Evolutionary conservation across 2,329 filamentous ascomycete genomes (phyloP).

Genomic region (Neurospora crassa): DNA sequence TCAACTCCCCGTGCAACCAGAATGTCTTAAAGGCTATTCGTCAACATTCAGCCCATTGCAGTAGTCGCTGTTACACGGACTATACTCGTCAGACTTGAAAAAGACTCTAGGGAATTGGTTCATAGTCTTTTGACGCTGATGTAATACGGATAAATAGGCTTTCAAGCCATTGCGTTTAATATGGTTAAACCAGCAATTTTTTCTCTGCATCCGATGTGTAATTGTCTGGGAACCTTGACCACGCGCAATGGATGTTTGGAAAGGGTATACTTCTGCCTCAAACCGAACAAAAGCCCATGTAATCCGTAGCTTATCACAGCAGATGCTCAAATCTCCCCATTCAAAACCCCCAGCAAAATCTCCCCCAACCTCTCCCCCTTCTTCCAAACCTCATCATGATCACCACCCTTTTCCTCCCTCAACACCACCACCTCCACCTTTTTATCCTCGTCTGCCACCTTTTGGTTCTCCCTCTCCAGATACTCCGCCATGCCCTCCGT

Average conservation of each 20-base stretch:
- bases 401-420: slow-evolving; percentile 40
- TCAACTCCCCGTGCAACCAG: not conserved
- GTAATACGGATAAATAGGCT: not conserved
- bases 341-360: slow-evolving; percentile 28
- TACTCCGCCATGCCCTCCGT: slow-evolving; percentile 32
- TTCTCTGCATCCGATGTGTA: not conserved
- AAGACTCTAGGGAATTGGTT: not conserved
- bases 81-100: not conserved
- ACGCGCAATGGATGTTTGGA: not conserved
- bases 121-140: not conserved
- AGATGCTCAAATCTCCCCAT: slow-evolving; percentile 5
- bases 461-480: slow-evolving; percentile 39
- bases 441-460: slow-evolving; percentile 20
- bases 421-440: slow-evolving; percentile 23
- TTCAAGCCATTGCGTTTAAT: not conserved
- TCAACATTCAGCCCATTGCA: not conserved
- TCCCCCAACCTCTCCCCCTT: slow-evolving; percentile 47
- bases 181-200: not conserved
- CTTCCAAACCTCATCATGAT: slow-evolving; percentile 56
- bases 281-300: not conserved
- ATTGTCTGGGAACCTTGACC: not conserved
- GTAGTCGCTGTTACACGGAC: not conserved
- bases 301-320: not conserved
- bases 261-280: not conserved
- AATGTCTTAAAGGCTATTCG: not conserved